Conservation (phyloP, 2,329 filamentous ascomycete genomes). For the Graphium sp. region DNA sequence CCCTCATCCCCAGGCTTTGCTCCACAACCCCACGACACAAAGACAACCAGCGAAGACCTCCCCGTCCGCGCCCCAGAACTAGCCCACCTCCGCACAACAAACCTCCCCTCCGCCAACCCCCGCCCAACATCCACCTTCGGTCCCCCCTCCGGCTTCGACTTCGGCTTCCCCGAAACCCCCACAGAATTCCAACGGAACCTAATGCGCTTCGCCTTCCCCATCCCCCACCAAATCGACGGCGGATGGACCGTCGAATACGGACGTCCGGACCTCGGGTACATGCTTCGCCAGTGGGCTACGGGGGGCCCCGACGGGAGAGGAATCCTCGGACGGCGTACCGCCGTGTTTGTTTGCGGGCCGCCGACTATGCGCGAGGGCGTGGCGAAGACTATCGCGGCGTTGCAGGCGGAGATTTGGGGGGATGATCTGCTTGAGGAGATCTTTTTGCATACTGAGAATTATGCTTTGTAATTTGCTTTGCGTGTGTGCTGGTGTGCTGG, state of each 20-base stretch:
- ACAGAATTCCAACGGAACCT: slow-evolving; percentile 79
- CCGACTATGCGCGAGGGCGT: slow-evolving; percentile 77
- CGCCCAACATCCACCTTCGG: slow-evolving; percentile 40
- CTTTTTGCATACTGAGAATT: slow-evolving; percentile 90
- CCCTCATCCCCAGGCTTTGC: slow-evolving; percentile 17
- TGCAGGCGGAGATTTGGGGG: slow-evolving; percentile 73
- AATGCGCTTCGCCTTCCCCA: slow-evolving; percentile 78
- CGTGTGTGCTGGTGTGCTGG: neutral
- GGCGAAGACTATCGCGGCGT: slow-evolving; percentile 62
- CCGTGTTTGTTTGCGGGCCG: slow-evolving; percentile 87
- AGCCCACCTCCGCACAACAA: slow-evolving; percentile 35
- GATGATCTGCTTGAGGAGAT: slow-evolving; percentile 72
- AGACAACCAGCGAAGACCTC: slow-evolving; percentile 9
- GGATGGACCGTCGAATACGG: slow-evolving; percentile 91
- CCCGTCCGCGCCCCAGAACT: slow-evolving; percentile 31
- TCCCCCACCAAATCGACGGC: slow-evolving; percentile 49
- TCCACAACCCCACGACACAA: slow-evolving; percentile 3
- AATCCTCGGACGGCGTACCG: slow-evolving; percentile 63
- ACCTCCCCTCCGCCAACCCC: slow-evolving; percentile 16
- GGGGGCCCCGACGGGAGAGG: slow-evolving; percentile 49
- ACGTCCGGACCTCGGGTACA: slow-evolving; percentile 71
- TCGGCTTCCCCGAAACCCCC: slow-evolving; percentile 69
- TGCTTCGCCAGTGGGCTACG: slow-evolving; percentile 67
- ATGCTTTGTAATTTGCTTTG: slow-evolving; percentile 51
- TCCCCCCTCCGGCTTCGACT: slow-evolving; percentile 50